A percentile compares a stretch with the other conserved stretches of the same genome.
These are phyloP conservation scores for Eutrema yunnanense DNA, from an alignment of 345 rosid genomes.

Conservation along the genomic window DNA sequence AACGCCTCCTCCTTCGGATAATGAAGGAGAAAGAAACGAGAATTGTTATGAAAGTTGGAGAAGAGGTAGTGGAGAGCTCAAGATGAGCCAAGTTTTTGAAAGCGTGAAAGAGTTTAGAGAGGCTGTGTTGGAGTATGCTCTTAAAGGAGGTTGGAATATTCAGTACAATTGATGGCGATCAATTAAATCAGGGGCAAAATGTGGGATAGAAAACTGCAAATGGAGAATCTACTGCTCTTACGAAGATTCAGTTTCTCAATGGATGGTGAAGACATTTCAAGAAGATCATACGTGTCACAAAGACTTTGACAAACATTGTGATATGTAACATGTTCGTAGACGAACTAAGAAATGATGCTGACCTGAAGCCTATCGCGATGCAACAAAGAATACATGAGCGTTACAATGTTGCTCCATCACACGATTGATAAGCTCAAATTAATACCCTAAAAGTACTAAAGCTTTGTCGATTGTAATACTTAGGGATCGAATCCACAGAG, in stretches of 20 bases:
- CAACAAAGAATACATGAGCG: not conserved
- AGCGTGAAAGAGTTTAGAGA: not conserved
- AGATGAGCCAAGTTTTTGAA: not conserved
- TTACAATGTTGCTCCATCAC: not conserved
- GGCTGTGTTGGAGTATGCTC: not conserved
- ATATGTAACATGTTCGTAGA: not conserved
- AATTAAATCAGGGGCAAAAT: not conserved
- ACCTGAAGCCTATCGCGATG: not conserved
- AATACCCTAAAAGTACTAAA: too few relatives aligned
- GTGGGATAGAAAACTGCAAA: not conserved
- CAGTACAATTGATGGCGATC: not conserved
- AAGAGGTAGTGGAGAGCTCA: too few relatives aligned
- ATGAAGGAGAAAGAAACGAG: too few relatives aligned
- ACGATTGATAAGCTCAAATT: too few relatives aligned
- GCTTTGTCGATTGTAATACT: too few relatives aligned
- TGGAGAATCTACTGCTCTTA: not conserved
- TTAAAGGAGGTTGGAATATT: not conserved
- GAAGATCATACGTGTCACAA: not conserved
- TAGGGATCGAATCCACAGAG: too few relatives aligned
- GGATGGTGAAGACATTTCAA: not conserved
- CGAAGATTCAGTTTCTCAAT: not conserved
- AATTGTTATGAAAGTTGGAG: too few relatives aligned
- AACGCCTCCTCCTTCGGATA: too few relatives aligned
- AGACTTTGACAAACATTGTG: not conserved
- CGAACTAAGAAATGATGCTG: not conserved